Conservation (phyloP, 345 rosid genomes). For the Populus simonii region DNA sequence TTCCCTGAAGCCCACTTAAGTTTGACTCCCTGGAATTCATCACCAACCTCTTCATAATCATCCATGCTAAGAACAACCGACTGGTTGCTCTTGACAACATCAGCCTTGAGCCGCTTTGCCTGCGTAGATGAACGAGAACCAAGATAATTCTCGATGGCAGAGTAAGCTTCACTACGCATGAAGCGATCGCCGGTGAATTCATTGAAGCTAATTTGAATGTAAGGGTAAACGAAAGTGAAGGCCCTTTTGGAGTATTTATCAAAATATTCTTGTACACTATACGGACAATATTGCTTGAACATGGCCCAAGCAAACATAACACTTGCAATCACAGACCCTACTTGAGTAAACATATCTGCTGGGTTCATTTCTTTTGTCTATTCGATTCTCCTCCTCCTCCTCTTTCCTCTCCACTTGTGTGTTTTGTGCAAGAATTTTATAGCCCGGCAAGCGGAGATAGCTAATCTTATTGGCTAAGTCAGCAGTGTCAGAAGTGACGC, state of each 20-base stretch:
- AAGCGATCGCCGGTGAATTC: constrained; percentile 1
- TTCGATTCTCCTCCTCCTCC: not conserved
- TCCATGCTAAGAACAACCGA: constrained; percentile 5
- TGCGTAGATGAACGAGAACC: not conserved
- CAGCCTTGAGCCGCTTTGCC: constrained; percentile 8
- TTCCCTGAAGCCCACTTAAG: constrained; percentile 6
- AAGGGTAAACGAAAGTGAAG: constrained; percentile 3
- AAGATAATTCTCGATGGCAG: not conserved
- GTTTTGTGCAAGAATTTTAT: not conserved
- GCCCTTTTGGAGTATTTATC: not conserved
- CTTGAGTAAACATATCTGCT: not conserved
- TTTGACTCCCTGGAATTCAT: constrained; percentile 2
- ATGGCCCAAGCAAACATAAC: not conserved
- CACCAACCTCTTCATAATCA: not conserved
- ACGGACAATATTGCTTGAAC: not conserved
- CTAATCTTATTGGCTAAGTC: not conserved
- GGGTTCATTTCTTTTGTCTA: not conserved
- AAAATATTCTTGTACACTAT: not conserved
- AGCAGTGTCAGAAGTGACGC: not conserved
- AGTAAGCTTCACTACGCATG: constrained; percentile 7
- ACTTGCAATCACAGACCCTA: not conserved
- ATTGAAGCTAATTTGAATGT: constrained; percentile 2
- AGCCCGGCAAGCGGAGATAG: not conserved
- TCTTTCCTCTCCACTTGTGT: not conserved
- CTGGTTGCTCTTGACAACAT: not conserved